Conservation (phyloP, 2,329 filamentous ascomycete species). For the Penicillium psychrosexuale region DNA sequence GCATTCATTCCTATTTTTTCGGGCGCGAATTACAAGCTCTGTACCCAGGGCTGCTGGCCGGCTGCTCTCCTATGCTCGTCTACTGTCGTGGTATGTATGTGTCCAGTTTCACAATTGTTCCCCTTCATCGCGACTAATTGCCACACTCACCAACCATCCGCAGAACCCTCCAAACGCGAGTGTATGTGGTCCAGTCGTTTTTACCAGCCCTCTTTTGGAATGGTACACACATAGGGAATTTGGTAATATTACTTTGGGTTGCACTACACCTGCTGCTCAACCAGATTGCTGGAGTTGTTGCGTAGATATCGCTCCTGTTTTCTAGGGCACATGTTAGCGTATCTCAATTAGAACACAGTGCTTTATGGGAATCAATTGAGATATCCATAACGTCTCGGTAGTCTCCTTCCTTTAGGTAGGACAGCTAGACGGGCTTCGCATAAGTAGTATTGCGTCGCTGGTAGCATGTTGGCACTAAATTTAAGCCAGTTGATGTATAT, state of each 20-base stretch:
- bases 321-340: not conserved
- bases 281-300: slow-evolving; percentile 3
- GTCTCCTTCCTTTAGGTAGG: not conserved
- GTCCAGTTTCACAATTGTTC: not conserved
- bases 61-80: not conserved
- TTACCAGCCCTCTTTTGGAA: slow-evolving; percentile 1
- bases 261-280: not conserved
- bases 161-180: not conserved
- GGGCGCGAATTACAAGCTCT: not conserved
- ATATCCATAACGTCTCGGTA: not conserved
- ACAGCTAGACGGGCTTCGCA: not conserved
- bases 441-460: not conserved
- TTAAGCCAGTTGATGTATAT: not conserved
- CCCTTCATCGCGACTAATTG: not conserved
- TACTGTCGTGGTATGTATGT: not conserved
- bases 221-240: slow-evolving; percentile 6
- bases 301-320: not conserved
- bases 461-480: not conserved
- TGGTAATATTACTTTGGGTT: not conserved
- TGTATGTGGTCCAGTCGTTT: not conserved
- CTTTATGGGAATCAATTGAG: not conserved
- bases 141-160: not conserved
- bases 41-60: slow-evolving; percentile 1
- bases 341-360: not conserved
- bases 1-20: not conserved